Conservation (phyloP, 345 rosid species). For the Iberis pinnata region DNA sequence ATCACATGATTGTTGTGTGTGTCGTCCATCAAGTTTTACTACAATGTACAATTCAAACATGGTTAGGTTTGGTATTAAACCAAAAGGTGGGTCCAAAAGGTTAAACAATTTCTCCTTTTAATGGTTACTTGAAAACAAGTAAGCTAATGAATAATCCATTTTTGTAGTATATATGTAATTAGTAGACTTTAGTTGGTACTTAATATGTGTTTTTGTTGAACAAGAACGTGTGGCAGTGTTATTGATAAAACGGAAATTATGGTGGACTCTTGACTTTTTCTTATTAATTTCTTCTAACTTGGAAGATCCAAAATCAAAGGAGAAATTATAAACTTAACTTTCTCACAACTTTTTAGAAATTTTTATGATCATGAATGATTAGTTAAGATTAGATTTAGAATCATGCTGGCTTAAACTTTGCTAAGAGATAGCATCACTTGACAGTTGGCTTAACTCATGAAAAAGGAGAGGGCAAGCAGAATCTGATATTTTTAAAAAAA, state of each 20-base stretch:
- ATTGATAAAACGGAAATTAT: constrained; percentile 21
- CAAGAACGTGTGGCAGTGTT: constrained; percentile 34
- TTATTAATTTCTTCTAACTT: neutral
- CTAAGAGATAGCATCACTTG: constrained; percentile 12
- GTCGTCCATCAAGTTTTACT: too few relatives aligned
- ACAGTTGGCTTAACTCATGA: constrained; percentile 18
- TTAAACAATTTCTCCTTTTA: too few relatives aligned
- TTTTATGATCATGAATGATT: constrained; percentile 6
- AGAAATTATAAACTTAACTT: constrained; percentile 1
- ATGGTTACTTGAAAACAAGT: neutral
- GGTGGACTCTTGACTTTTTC: constrained; percentile 29
- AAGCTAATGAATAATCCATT: neutral
- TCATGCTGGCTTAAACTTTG: constrained; percentile 1
- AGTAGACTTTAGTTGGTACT: constrained; percentile 11
- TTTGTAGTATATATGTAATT: too few relatives aligned
- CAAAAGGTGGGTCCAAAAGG: too few relatives aligned
- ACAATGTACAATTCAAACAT: constrained; percentile 4
- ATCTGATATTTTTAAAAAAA: neutral
- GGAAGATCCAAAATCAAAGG: constrained; percentile 27
- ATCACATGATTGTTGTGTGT: constrained; percentile 30
- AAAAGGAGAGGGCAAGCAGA: constrained; percentile 19
- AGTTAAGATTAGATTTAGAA: neutral
- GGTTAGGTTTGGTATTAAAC: constrained; percentile 28
- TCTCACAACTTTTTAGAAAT: neutral
- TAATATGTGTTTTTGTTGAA: constrained; percentile 6